Evolutionary conservation across 148 eudicot species (phyloP).

Genomic region (Arbutus unedo): DNA sequence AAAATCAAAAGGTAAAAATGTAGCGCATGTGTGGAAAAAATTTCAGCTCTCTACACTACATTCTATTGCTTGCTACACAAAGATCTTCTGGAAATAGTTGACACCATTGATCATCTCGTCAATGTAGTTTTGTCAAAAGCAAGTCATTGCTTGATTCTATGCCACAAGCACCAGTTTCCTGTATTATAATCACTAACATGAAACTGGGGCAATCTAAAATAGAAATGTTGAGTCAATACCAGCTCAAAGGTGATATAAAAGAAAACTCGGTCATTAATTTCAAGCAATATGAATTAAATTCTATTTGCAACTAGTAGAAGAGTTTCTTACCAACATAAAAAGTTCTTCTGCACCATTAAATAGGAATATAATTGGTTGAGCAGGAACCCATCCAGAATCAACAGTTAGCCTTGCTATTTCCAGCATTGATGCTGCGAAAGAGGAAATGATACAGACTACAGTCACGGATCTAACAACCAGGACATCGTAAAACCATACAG

Average conservation of each 20-base stretch:
- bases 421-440: conserved; percentile 71
- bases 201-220: background rate
- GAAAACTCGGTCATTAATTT: background rate
- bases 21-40: background rate
- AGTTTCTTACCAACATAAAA: conserved; percentile 76
- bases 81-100: background rate
- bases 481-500: background rate
- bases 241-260: background rate
- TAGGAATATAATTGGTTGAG: conserved; percentile 79
- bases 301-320: conserved; percentile 1
- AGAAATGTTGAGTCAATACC: background rate
- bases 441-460: conserved; percentile 13
- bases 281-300: background rate
- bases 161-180: background rate
- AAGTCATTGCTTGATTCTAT: background rate
- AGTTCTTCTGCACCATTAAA: conserved; percentile 99
- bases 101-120: background rate
- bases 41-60: background rate
- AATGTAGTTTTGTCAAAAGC: background rate
- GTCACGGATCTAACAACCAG: background rate
- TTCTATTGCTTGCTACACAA: background rate
- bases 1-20: background rate
- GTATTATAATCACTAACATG: background rate
- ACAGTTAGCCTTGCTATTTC: conserved; percentile 80
- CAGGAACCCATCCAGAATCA: conserved; percentile 91